Percentiles rank a stretch among this genome's conserved stretches.
Conservation (phyloP, 108 stramenopile genomes). For the Tribonema minus region DNA sequence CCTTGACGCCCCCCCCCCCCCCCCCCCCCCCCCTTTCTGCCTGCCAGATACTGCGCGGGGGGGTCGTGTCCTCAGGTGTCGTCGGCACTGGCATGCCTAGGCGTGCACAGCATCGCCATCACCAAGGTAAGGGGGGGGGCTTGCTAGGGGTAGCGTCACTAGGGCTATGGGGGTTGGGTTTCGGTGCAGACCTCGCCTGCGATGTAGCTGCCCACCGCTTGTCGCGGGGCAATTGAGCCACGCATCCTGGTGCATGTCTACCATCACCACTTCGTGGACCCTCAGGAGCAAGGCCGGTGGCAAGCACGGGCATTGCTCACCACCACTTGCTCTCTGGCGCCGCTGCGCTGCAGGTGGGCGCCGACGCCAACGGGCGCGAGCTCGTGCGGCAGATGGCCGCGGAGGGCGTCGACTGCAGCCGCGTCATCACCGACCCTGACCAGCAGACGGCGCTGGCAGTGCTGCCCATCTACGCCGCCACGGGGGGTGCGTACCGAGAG, state of each 20-base stretch:
- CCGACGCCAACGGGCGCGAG: slow-evolving; percentile 40
- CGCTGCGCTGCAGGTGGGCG: slow-evolving; percentile 8
- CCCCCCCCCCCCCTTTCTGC: no score
- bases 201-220: no score
- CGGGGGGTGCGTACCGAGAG: background rate
- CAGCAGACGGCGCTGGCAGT: slow-evolving; percentile 40
- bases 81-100: slow-evolving; percentile 34
- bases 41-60: slow-evolving; percentile 37
- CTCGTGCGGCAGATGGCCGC: slow-evolving; percentile 33
- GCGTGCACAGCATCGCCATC: slow-evolving; percentile 16
- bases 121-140: slow-evolving; percentile 17
- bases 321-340: background rate
- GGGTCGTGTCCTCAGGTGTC: slow-evolving; percentile 40
- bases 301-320: no score
- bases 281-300: no score
- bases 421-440: slow-evolving; percentile 23
- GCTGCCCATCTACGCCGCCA: slow-evolving; percentile 31
- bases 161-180: no score
- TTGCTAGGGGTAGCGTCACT: no score
- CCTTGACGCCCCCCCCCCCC: no score
- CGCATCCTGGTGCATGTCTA: no score
- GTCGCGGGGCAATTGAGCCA: no score
- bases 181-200: no score
- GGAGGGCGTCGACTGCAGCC: slow-evolving; percentile 37
- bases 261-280: no score